Percentiles rank a stretch among this genome's conserved stretches.
Evolutionary conservation across 2,329 filamentous ascomycete species (phyloP).

Genomic region (Clarireedia hainanense): DNA sequence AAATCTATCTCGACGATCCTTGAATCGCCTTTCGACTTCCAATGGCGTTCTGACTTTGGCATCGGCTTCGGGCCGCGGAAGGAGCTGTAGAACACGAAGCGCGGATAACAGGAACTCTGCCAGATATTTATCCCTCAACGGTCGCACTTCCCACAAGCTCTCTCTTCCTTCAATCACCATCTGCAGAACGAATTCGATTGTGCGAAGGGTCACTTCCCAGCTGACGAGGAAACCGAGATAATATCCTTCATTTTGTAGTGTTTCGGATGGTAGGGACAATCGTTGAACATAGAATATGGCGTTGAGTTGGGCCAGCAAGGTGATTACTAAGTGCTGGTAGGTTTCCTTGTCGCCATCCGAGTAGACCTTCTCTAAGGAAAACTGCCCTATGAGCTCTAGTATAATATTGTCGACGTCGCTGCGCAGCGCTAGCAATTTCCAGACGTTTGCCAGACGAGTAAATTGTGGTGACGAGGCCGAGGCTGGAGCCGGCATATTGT

Average conservation of each 20-base stretch:
- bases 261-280: conserved; percentile 33
- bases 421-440: conserved; percentile 32
- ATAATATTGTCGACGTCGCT: conserved; percentile 36
- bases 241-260: conserved; percentile 27
- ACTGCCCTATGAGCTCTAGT: conserved; percentile 35
- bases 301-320: conserved; percentile 33
- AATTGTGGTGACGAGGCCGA: conserved; percentile 32
- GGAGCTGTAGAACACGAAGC: conserved; percentile 33
- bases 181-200: conserved; percentile 34
- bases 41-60: conserved; percentile 11
- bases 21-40: conserved; percentile 23
- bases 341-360: conserved; percentile 28
- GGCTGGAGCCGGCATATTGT: conserved; percentile 24
- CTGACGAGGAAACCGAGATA: conserved; percentile 34
- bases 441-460: conserved; percentile 30
- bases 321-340: conserved; percentile 32
- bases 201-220: conserved; percentile 34
- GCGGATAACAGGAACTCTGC: conserved; percentile 33
- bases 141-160: conserved; percentile 20
- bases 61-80: conserved; percentile 30
- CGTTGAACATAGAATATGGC: conserved; percentile 34
- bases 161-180: conserved; percentile 20
- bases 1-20: conserved; percentile 33
- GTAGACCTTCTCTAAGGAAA: conserved; percentile 36
- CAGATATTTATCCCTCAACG: conserved; percentile 32